phyloP scores from a whole-genome alignment of 2,329 filamentous ascomycete species.

The Myriangium duriaei region DNA sequence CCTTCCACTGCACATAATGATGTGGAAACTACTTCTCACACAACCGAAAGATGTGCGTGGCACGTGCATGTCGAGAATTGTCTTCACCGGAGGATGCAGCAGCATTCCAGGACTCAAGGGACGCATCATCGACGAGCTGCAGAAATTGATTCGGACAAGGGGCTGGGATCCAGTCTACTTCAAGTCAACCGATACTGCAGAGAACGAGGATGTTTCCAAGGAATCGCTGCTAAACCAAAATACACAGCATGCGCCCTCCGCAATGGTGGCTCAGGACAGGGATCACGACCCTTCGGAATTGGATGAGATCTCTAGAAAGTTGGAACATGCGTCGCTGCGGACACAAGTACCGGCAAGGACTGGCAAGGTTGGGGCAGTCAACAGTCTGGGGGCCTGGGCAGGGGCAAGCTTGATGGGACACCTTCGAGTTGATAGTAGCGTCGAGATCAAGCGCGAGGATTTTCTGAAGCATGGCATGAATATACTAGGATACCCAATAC shows the following conservation, averaged over 20 bases:
- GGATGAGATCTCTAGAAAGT: constrained; percentile 47
- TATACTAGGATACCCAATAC: constrained; percentile 1
- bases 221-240: not conserved
- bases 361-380: constrained; percentile 52
- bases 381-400: constrained; percentile 61
- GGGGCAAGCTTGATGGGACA: constrained; percentile 60
- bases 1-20: constrained; percentile 59
- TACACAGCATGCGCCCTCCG: not conserved
- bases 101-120: constrained; percentile 66
- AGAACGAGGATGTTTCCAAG: not conserved
- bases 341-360: constrained; percentile 34
- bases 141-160: constrained; percentile 48
- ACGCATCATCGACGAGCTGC: constrained; percentile 65
- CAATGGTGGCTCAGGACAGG: not conserved
- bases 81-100: constrained; percentile 74
- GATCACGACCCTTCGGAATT: not conserved
- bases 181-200: not conserved
- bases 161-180: constrained; percentile 69
- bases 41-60: constrained; percentile 73
- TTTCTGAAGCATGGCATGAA: constrained; percentile 52
- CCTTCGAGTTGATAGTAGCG: constrained; percentile 55
- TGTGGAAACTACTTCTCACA: constrained; percentile 63
- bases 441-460: constrained; percentile 57
- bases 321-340: constrained; percentile 37
- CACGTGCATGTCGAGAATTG: constrained; percentile 75